Percentiles rank a stretch among this genome's conserved stretches.
Evolutionary conservation across 176 grass and related monocot species (phyloP).

Genomic region (Carex scoparia): DNA sequence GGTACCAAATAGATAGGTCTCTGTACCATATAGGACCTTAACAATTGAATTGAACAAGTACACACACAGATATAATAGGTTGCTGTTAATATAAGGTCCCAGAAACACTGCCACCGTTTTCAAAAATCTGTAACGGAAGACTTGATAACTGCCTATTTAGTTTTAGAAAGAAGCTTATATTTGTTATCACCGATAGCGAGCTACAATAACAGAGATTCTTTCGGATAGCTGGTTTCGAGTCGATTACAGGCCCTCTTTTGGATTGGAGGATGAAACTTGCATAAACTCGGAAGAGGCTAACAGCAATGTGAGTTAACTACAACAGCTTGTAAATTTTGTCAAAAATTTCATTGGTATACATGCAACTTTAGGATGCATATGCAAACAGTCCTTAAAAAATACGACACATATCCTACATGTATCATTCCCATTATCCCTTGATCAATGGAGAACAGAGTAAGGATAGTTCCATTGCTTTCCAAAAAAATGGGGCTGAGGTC

Average conservation of each 20-base stretch:
- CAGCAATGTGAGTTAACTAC: conserved; percentile 9
- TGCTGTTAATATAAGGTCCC: neutral
- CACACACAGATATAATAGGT: neutral
- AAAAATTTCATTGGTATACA: neutral
- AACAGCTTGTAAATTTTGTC: neutral
- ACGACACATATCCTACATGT: neutral
- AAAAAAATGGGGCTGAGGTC: neutral
- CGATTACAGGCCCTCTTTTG: conserved; percentile 32
- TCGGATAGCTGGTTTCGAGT: conserved; percentile 52
- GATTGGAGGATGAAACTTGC: conserved; percentile 25
- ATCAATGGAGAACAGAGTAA: neutral
- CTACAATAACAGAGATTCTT: conserved; percentile 52
- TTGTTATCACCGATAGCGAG: conserved; percentile 36
- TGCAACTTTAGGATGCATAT: neutral
- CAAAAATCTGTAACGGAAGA: neutral
- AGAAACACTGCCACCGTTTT: neutral
- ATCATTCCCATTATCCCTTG: neutral
- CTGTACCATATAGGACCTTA: neutral
- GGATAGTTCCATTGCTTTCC: neutral
- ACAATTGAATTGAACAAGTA: neutral
- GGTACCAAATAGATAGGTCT: neutral
- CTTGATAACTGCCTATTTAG: neutral
- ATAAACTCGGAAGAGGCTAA: conserved; percentile 26
- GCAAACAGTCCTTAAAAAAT: neutral
- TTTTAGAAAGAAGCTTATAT: conserved; percentile 21